A percentile compares a stretch with the other conserved stretches of the same genome.
Evolutionary conservation across 139 green algal genomes (phyloP).

Genomic region (Astrephomene gubernaculifera): DNA sequence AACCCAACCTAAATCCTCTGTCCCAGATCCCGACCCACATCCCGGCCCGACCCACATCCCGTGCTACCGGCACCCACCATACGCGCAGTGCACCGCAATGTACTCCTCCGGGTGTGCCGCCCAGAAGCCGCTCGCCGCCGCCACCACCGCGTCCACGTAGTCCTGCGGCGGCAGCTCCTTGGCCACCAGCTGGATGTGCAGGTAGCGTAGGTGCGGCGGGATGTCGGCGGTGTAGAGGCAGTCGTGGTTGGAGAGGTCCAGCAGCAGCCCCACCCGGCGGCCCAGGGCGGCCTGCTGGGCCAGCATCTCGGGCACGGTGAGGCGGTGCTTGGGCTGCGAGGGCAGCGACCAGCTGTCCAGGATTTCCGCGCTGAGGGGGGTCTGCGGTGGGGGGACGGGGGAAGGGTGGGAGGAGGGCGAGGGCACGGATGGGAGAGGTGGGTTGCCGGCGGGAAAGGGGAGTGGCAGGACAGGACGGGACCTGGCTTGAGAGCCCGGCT

Average conservation of each 20-base stretch:
- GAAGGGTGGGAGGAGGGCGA: not conserved
- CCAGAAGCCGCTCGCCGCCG: conserved; percentile 70
- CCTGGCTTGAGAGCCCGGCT: no score
- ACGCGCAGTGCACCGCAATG: conserved; percentile 91
- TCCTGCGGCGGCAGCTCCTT: conserved; percentile 75
- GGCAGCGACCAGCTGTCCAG: conserved; percentile 72
- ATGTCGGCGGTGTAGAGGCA: conserved; percentile 86
- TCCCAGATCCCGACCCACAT: not conserved
- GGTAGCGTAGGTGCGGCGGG: conserved; percentile 64
- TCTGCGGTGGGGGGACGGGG: conserved; percentile 65
- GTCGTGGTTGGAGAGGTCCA: conserved; percentile 89
- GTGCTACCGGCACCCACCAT: conserved; percentile 58
- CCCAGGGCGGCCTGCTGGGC: conserved; percentile 51
- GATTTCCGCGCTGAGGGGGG: conserved; percentile 70
- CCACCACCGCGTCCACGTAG: conserved; percentile 69
- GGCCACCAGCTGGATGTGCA: conserved; percentile 65
- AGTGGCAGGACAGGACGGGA: not conserved
- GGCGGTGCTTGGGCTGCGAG: conserved; percentile 65
- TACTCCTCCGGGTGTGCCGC: conserved; percentile 60
- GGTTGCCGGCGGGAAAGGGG: not conserved
- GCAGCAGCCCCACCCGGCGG: conserved; percentile 63
- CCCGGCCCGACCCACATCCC: not conserved
- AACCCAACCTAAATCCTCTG: not conserved
- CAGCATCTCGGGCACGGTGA: conserved; percentile 71
- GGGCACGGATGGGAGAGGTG: not conserved